Evolutionary conservation across 805 yeast genomes (phyloP), one percentile per base, ranked within the genome.

Genomic region (Candida germanica): DNA sequence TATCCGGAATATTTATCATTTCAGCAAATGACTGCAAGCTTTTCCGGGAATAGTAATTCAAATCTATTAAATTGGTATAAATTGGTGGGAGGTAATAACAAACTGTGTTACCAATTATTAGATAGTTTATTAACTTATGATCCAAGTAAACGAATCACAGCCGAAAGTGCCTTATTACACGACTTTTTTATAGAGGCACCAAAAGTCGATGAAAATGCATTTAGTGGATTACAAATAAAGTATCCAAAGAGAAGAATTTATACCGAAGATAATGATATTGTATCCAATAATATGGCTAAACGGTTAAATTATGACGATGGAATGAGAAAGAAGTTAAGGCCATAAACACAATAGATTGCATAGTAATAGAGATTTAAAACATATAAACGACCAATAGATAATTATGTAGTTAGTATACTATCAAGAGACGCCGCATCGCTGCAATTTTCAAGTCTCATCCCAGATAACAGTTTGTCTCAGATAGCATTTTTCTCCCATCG

Each of bases 211-310:
- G 80, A 73, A 17, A 86, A 87, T 51, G 91, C 93, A 1, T 93
- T 93, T 58, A 87, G 82, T 41, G 83, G 85, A 1, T 73, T 81
- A 39, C 73, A 69, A 25, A 71, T 79, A 51, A 80, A 77, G 46
- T 93, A 93, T 54, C 98, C 98, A 2, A 74, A 79, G 21, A 70
- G 98, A 46, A 74, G 95, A 48, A 87, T 91, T 20, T 86, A 87
- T 48, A 81, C 86, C 14, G 94, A 86, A 50, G 96, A 88, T 56
- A 80, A 79, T 47, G 95, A 88, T 58, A 87, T 87, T 33, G 53
- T 58, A 44, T 68, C 59, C 33, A 60, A 54, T 39, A 42, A 38
- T 25, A 24, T 37, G 16, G 18, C 28, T 32, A 42, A 44, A n/a
- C 35, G 42, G 28, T 33, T 36, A 12, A 39, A 31, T n/a, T 46